These are phyloP conservation scores for Saturnispora ahearnii DNA, from an alignment of 805 yeast species.

Conservation along the genomic window DNA sequence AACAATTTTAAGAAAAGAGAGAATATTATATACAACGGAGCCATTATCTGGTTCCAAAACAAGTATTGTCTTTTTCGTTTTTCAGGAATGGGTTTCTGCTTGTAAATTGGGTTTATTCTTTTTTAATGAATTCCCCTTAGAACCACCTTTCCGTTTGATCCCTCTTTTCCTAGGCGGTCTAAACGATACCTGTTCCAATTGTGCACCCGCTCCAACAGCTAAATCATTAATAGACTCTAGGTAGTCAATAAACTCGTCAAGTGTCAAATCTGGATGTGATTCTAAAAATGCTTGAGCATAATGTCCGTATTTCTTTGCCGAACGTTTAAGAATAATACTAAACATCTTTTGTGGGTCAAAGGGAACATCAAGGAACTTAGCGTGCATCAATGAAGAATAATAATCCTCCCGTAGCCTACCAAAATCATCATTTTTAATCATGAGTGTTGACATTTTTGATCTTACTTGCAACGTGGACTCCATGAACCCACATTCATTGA, in stretches of 20 bases:
- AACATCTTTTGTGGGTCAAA: constrained; percentile 2
- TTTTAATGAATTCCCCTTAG: not conserved
- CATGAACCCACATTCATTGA: not conserved
- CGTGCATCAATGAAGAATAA: not conserved
- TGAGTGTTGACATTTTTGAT: not conserved
- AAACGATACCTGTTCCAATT: not conserved
- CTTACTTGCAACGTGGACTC: not conserved
- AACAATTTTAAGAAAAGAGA: not conserved
- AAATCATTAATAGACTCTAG: constrained; percentile 2
- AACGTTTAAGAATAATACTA: constrained; percentile 3
- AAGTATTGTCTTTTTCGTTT: no score
- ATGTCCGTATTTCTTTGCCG: not conserved
- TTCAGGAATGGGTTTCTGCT: not conserved
- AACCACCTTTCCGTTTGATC: not conserved
- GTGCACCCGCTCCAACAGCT: constrained; percentile 5
- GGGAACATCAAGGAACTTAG: not conserved
- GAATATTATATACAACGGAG: not conserved
- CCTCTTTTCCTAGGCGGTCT: not conserved
- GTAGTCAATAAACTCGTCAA: constrained; percentile 1
- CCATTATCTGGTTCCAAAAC: no score
- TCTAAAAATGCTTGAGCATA: not conserved
- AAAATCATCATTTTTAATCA: constrained; percentile 4
- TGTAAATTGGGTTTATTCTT: not conserved
- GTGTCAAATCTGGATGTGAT: not conserved
- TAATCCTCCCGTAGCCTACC: constrained; percentile 1